Evolutionary conservation across 2,329 filamentous ascomycete species (phyloP), one percentile per base, ranked within the genome.

Genomic region (Phialophora macrospora): DNA sequence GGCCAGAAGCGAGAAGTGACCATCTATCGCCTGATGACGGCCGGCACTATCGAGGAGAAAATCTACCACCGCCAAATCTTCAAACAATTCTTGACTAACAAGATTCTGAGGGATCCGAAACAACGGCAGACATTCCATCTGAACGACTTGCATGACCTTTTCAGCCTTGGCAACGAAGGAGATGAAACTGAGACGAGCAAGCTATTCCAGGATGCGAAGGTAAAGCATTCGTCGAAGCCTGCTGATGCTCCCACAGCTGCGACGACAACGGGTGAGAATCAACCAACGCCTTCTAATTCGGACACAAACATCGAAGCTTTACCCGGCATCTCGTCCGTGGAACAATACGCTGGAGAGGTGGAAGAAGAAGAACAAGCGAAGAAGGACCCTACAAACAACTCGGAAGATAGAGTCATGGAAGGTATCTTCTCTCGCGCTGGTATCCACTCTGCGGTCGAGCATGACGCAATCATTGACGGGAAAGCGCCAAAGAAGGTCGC

Each of bases 51-150:
- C 26, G 95, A 99, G 75, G 95, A 99, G 78, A 99, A 99, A 80
- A 99, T 99, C 32, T 99, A 98, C 69, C 94, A 99, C 77, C 90
- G 96, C 17, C 95, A 99, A 75, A 95, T 99, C 58, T 99, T 96
- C 83, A 99, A 99, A 78, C 94, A 98, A 73, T 97, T 98, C 75
- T 83, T 99, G 68, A 95, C 93, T 3, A 97, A 98, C 80, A 98
- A 98, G 77, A 93, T 99, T 6, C 78, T 99, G 58, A 93, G 91
- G 72, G 94, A 99, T 73, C 93, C 95, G 0, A 97, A 96, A 74
- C 93, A 98, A 77, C 88, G 92, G 24, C 92, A 95, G 70, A 93
- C 90, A 0, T 97, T 98, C 76, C 92, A 96, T 65, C 84, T 96
- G 73, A 90, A 89, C 65, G 93, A 98, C 73, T 80, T 99, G 17